Evolutionary conservation across 139 green algal species (phyloP), one percentile per base, ranked within the genome.

Genomic region (Yamagishiella unicocca): DNA sequence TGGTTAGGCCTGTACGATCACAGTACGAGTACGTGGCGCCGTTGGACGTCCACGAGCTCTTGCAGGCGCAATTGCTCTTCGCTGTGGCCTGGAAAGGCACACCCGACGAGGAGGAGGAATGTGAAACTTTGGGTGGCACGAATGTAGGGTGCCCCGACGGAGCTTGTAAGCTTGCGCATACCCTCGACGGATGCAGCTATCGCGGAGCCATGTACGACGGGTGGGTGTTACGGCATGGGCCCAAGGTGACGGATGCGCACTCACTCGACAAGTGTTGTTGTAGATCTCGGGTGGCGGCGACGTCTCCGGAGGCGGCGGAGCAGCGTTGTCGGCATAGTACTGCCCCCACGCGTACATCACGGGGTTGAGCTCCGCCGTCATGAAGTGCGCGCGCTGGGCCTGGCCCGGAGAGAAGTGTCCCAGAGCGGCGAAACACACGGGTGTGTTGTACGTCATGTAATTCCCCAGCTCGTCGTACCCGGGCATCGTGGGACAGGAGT

Each of bases 401-500:
- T 87, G 80, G 5, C 21, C 43, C 2, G 27, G 10, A 37, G 80
- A 66, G 14, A 68, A 40, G 80, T 78, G 62, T 10, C 62, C 64
- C 66, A 78, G 46, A 31, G 43, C 62, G 33, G 81, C 81, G 27
- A 68, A 87, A 67, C 62, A 77, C 64, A 79, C 62, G 33, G 67
- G n/a, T n/a, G n/a, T n/a, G n/a, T n/a, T n/a, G n/a, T n/a, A n/a
- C n/a, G n/a, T n/a, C n/a, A n/a, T n/a, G n/a, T n/a, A n/a, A n/a
- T 84, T 84, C 55, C 78, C 78, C 58, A 84, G 58, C 78, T 74
- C 78, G 58, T 84, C 78, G 58, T 84, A 84, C 2, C 75, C 74
- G 2, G 46, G 24, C 1, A 33, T 17, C 22, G 8, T 33, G 53
- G 53, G 50, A 24, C 53, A 53, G 10, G 35, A 43, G n/a, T n/a